Evolutionary conservation across 495 filamentous ascomycete species (phyloP).

Genomic region (Podospora fimiseda): DNA sequence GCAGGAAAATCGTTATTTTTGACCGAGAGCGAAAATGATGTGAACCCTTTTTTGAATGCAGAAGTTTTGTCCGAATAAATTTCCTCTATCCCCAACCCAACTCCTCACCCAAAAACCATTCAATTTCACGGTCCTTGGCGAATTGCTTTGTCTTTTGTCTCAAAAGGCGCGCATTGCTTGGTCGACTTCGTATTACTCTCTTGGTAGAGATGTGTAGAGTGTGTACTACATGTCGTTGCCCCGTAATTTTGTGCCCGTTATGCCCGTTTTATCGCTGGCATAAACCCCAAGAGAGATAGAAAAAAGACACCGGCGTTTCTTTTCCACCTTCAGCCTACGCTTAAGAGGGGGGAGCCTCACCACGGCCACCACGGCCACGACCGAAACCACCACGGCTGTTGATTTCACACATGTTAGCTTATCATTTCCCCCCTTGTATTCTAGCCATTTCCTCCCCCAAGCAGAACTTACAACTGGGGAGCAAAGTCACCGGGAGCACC

Average conservation of each 20-base stretch:
- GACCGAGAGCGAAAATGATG: slow-evolving; percentile 27
- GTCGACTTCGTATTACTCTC: slow-evolving; percentile 28
- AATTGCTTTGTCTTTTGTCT: slow-evolving; percentile 10
- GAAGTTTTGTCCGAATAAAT: slow-evolving; percentile 34
- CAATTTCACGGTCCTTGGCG: slow-evolving; percentile 24
- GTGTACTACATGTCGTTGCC: slow-evolving; percentile 46
- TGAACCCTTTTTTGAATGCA: slow-evolving; percentile 31
- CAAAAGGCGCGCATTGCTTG: slow-evolving; percentile 24
- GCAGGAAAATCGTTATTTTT: slow-evolving; percentile 27
- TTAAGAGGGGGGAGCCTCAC: slow-evolving; percentile 63
- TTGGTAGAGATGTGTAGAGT: slow-evolving; percentile 29
- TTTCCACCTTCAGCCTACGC: slow-evolving; percentile 13
- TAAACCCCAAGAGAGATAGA: slow-evolving; percentile 30
- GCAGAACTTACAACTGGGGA: slow-evolving; percentile 69
- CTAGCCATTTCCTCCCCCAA: background rate
- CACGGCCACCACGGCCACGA: slow-evolving; percentile 78
- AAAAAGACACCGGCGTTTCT: slow-evolving; percentile 20
- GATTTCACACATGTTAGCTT: slow-evolving; percentile 26
- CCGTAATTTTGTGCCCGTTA: slow-evolving; percentile 30
- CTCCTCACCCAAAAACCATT: slow-evolving; percentile 33
- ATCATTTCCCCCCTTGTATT: background rate
- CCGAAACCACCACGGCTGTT: slow-evolving; percentile 82
- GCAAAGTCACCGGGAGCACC: slow-evolving; percentile 91
- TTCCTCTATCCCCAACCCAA: slow-evolving; percentile 35
- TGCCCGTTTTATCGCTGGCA: slow-evolving; percentile 21